Percentiles rank a stretch among this genome's conserved stretches.
phyloP scores from a whole-genome alignment of 805 yeast genomes.

The Candida piceae region DNA sequence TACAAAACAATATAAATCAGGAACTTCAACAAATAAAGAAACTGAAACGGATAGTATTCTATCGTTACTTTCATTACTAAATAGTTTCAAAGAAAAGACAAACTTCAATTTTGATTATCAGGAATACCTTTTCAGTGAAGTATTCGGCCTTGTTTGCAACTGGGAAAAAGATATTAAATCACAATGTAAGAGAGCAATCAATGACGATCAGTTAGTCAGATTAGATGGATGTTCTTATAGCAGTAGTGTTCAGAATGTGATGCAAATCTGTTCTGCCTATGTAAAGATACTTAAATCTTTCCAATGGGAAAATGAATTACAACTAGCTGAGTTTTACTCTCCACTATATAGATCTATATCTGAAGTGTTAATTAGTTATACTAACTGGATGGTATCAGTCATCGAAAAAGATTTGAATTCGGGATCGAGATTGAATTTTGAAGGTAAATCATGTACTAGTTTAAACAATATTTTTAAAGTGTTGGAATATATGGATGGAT shows the following conservation, averaged over 20 bases:
- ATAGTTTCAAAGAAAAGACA: slow-evolving; percentile 13
- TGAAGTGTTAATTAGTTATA: slow-evolving; percentile 50
- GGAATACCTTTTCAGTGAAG: slow-evolving; percentile 19
- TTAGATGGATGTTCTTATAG: slow-evolving; percentile 27
- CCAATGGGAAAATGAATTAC: slow-evolving; percentile 62
- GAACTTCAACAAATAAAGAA: neutral
- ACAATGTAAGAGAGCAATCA: slow-evolving; percentile 45
- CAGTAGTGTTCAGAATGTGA: slow-evolving; percentile 23
- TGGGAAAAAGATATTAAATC: slow-evolving; percentile 23
- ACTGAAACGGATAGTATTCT: slow-evolving; percentile 9
- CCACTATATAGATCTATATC: slow-evolving; percentile 58
- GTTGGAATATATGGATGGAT: slow-evolving; percentile 13
- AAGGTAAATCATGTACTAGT: slow-evolving; percentile 26
- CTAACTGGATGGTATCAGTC: slow-evolving; percentile 28
- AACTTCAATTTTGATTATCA: slow-evolving; percentile 22
- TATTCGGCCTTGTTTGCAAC: slow-evolving; percentile 17
- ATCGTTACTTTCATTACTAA: slow-evolving; percentile 6
- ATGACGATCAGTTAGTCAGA: slow-evolving; percentile 51
- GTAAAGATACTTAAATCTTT: slow-evolving; percentile 52
- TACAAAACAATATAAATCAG: slow-evolving; percentile 6
- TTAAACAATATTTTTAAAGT: slow-evolving; percentile 26
- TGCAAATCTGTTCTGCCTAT: slow-evolving; percentile 27
- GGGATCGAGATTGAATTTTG: slow-evolving; percentile 8
- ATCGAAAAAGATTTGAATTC: slow-evolving; percentile 16
- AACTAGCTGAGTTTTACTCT: slow-evolving; percentile 59